Conservation (phyloP, 2,329 filamentous ascomycete genomes). For the Pestalotiopsis sp. region DNA sequence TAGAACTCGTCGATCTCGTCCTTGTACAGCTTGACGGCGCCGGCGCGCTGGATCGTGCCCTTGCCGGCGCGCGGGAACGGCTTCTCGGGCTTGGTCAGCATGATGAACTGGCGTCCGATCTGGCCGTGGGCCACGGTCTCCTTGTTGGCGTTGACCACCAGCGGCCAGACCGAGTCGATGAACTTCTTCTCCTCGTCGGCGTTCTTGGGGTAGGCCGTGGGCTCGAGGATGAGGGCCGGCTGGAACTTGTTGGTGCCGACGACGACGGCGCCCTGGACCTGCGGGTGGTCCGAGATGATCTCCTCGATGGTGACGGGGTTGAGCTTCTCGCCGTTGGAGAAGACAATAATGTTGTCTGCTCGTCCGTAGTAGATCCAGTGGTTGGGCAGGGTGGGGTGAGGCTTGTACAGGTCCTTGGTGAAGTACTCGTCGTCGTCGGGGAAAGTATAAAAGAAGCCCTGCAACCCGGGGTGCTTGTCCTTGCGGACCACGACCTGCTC, state of each 20-base stretch:
- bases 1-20: conserved; percentile 47
- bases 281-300: conserved; percentile 39
- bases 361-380: conserved; percentile 42
- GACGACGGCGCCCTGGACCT: conserved; percentile 44
- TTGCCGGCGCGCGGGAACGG: conserved; percentile 49
- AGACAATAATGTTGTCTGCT: conserved; percentile 50
- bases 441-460: conserved; percentile 43
- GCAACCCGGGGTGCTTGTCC: conserved; percentile 19
- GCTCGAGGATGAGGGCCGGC: conserved; percentile 51
- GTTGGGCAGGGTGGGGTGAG: conserved; percentile 39
- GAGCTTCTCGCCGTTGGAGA: conserved; percentile 54
- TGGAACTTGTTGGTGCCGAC: conserved; percentile 50
- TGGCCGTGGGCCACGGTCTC: conserved; percentile 48
- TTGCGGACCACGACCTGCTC: conserved; percentile 31
- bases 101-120: conserved; percentile 42
- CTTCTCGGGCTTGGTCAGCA: conserved; percentile 40
- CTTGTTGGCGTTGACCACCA: conserved; percentile 44
- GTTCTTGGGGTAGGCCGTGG: conserved; percentile 29
- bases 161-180: conserved; percentile 46
- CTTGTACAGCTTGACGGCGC: conserved; percentile 42
- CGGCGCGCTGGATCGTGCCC: conserved; percentile 46
- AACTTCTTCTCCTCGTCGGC: conserved; percentile 32
- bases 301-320: conserved; percentile 50
- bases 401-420: conserved; percentile 47
- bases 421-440: conserved; percentile 42